Percentiles rank a stretch among this genome's conserved stretches.
phyloP scores from a whole-genome alignment of 2,329 filamentous ascomycete genomes.

The Mycocentrospora acerina region DNA sequence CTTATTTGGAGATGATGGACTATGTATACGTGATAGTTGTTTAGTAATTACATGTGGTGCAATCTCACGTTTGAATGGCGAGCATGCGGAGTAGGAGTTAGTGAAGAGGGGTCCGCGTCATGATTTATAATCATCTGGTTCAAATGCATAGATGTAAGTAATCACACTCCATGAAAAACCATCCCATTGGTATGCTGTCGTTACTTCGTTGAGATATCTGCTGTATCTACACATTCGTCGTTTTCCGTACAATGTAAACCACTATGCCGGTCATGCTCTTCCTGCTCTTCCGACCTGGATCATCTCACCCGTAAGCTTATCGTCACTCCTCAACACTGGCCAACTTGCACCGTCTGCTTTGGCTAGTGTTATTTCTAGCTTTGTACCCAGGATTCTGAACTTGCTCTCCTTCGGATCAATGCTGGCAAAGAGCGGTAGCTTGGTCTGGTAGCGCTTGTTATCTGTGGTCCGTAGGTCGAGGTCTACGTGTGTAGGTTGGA shows the following conservation, averaged over 20 bases:
- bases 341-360: conserved; percentile 77
- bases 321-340: conserved; percentile 81
- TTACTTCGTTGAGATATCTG: conserved; percentile 3
- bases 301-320: conserved; percentile 73
- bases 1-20: not conserved
- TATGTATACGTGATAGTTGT: conserved; percentile 8
- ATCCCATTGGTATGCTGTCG: not conserved
- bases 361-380: conserved; percentile 76
- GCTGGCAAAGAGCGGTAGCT: conserved; percentile 71
- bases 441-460: conserved; percentile 75
- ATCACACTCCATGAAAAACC: too few relatives aligned
- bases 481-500: conserved; percentile 63
- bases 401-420: conserved; percentile 76
- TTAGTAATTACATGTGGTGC: conserved; percentile 28
- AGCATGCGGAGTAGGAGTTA: conserved; percentile 23
- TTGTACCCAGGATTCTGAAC: conserved; percentile 83
- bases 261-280: conserved; percentile 14
- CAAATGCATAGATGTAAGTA: too few relatives aligned
- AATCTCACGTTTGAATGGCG: conserved; percentile 22
- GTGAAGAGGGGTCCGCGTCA: conserved; percentile 20
- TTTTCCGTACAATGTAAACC: not conserved
- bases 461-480: conserved; percentile 88
- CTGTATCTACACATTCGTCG: conserved; percentile 5
- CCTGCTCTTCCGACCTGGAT: conserved; percentile 84
- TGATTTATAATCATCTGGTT: conserved; percentile 24